Conservation (phyloP, 805 yeast genomes). For the Cyberlindnera euphorbiae region DNA sequence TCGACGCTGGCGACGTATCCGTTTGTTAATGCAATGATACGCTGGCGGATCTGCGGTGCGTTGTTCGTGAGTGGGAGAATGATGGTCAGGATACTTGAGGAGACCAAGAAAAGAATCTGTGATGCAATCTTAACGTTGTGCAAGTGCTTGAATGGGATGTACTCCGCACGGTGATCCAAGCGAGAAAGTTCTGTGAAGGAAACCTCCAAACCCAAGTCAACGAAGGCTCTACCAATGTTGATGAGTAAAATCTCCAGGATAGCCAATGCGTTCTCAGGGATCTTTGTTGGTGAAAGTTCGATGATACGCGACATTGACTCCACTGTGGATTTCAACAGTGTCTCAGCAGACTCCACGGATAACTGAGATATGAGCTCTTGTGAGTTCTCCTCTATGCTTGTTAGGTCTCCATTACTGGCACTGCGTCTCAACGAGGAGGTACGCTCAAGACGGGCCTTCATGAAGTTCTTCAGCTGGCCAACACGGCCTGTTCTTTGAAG, state of each 20-base stretch:
- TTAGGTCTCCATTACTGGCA: slow-evolving; percentile 3
- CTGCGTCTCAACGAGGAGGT: slow-evolving; percentile 30
- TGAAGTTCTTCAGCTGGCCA: slow-evolving; percentile 50
- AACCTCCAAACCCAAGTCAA: slow-evolving; percentile 71
- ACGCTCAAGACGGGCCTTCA: slow-evolving; percentile 47
- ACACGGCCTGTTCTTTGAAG: slow-evolving; percentile 34
- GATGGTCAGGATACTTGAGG: slow-evolving; percentile 69
- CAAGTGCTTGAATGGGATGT: slow-evolving; percentile 43
- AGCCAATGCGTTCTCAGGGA: slow-evolving; percentile 59
- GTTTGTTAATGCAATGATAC: slow-evolving; percentile 60
- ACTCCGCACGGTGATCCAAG: slow-evolving; percentile 29
- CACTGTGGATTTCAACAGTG: slow-evolving; percentile 61
- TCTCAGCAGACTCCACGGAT: slow-evolving; percentile 48
- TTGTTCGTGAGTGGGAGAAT: slow-evolving; percentile 70
- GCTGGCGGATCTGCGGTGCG: slow-evolving; percentile 49
- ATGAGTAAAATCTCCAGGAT: slow-evolving; percentile 61
- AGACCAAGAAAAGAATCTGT: slow-evolving; percentile 58
- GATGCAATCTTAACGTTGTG: slow-evolving; percentile 47
- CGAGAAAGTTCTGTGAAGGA: slow-evolving; percentile 45
- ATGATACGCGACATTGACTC: slow-evolving; percentile 75
- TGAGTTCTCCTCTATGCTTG: slow-evolving; percentile 4
- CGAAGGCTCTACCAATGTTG: slow-evolving; percentile 68
- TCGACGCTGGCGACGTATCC: slow-evolving; percentile 58
- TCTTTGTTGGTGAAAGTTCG: slow-evolving; percentile 62
- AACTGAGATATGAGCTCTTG: slow-evolving; percentile 24